Conservation (phyloP, 495 filamentous ascomycete species). For the Glutinoglossum americanum region DNA sequence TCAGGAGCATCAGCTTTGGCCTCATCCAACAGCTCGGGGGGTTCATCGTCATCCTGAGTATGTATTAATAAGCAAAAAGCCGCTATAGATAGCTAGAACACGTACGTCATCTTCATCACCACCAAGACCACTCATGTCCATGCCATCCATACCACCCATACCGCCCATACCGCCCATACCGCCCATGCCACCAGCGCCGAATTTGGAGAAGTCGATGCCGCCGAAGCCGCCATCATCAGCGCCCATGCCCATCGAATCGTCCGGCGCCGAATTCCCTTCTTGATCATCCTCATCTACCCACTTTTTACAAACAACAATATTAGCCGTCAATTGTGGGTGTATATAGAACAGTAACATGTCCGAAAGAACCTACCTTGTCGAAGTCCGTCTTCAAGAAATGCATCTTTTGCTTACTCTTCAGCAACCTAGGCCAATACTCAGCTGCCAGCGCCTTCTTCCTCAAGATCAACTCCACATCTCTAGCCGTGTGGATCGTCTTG, state of each 20-base stretch:
- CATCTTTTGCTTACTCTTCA: slow-evolving; percentile 71
- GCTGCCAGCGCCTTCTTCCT: slow-evolving; percentile 86
- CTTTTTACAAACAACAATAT: slow-evolving; percentile 19
- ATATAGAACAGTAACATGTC: neutral
- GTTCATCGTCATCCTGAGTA: slow-evolving; percentile 30
- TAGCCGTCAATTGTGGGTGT: neutral
- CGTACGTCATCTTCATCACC: slow-evolving; percentile 10
- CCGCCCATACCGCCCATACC: slow-evolving; percentile 24
- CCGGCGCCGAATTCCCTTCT: slow-evolving; percentile 56
- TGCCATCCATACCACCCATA: slow-evolving; percentile 27
- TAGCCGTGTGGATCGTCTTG: slow-evolving; percentile 63
- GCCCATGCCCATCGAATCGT: slow-evolving; percentile 31
- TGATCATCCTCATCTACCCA: slow-evolving; percentile 99
- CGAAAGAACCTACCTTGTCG: slow-evolving; percentile 47
- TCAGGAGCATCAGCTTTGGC: slow-evolving; percentile 14
- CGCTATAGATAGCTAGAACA: slow-evolving; percentile 15
- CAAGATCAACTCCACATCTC: slow-evolving; percentile 74
- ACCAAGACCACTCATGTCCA: slow-evolving; percentile 21
- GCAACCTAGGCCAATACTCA: slow-evolving; percentile 83
- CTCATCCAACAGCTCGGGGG: slow-evolving; percentile 35
- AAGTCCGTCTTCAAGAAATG: slow-evolving; percentile 99
- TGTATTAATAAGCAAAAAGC: neutral
- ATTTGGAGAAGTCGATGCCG: slow-evolving; percentile 80
- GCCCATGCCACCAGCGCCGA: slow-evolving; percentile 31
- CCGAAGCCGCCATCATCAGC: slow-evolving; percentile 31